A percentile compares a stretch with the other conserved stretches of the same genome.
Evolutionary conservation across 805 yeast species (phyloP).

Genomic region (Candida easanensis): DNA sequence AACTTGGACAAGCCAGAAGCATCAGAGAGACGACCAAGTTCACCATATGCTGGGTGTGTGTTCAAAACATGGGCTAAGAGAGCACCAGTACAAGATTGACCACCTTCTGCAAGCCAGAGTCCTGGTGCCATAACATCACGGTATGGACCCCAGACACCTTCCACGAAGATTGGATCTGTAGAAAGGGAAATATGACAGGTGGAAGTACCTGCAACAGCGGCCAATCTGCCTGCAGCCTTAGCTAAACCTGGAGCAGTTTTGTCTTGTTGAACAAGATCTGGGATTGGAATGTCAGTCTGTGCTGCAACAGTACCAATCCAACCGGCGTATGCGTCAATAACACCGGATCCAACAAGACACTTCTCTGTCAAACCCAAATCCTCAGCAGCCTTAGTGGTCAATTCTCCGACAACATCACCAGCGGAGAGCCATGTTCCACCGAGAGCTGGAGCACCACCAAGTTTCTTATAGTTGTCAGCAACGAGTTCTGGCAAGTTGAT

Average conservation of each 20-base stretch:
- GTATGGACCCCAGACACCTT: constrained; percentile 99
- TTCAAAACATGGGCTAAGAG: constrained; percentile 82
- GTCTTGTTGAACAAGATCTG: constrained; percentile 51
- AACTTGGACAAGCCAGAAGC: constrained; percentile 71
- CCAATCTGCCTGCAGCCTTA: constrained; percentile 77
- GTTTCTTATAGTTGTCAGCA: constrained; percentile 68
- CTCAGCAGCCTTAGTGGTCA: constrained; percentile 64
- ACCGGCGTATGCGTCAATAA: constrained; percentile 97
- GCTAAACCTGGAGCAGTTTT: constrained; percentile 45
- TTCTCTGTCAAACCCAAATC: constrained; percentile 79
- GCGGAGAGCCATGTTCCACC: constrained; percentile 79
- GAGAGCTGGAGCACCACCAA: constrained; percentile 80
- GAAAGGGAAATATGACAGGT: constrained; percentile 94
- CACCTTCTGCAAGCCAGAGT: constrained; percentile 97
- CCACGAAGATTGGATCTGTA: constrained; percentile 79
- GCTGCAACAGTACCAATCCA: constrained; percentile 99
- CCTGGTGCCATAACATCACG: constrained; percentile 88
- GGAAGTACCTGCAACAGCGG: constrained; percentile 98
- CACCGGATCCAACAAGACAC: constrained; percentile 91
- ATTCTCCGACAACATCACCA: constrained; percentile 83
- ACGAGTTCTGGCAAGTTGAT: constrained; percentile 76
- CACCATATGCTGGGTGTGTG: constrained; percentile 84
- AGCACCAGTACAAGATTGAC: constrained; percentile 98
- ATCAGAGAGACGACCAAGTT: constrained; percentile 64
- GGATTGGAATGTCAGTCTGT: constrained; percentile 54